These are phyloP conservation scores for Annulohypoxylon truncatum DNA, from an alignment of 2,329 filamentous ascomycete species.

Conservation along the genomic window DNA sequence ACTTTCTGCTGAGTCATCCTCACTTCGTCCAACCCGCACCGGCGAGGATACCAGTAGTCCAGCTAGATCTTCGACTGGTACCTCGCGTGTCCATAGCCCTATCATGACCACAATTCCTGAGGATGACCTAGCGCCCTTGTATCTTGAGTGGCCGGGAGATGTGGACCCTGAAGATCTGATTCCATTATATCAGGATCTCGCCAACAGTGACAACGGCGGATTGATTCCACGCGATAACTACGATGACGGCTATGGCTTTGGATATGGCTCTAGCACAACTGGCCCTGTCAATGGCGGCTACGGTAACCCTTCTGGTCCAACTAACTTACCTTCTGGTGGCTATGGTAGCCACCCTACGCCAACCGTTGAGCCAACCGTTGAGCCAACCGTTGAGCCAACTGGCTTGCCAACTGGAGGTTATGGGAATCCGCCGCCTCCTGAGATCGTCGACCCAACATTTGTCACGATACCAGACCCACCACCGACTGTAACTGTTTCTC, in stretches of 20 bases:
- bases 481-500: constrained; percentile 25
- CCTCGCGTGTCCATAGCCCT: constrained; percentile 8
- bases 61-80: not conserved
- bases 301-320: constrained; percentile 23
- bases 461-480: constrained; percentile 18
- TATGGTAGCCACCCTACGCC: no score
- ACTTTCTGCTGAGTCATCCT: not conserved
- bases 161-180: not conserved
- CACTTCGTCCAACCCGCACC: constrained; percentile 2
- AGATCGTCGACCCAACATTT: constrained; percentile 5
- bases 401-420: constrained; percentile 34
- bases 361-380: not conserved
- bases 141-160: not conserved
- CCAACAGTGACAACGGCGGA: not conserved
- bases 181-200: not conserved
- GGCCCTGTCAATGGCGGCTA: constrained; percentile 31
- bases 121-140: not conserved
- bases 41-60: constrained; percentile 17
- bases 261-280: constrained; percentile 11
- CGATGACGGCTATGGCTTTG: constrained; percentile 34
- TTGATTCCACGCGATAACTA: constrained; percentile 24
- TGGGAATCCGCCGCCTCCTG: constrained; percentile 20
- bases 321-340: constrained; percentile 27
- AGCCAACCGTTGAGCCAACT: constrained; percentile 5
- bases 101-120: constrained; percentile 17